phyloP scores from a whole-genome alignment of 495 filamentous ascomycete species.

The Staphylotrichum tortipilum region DNA sequence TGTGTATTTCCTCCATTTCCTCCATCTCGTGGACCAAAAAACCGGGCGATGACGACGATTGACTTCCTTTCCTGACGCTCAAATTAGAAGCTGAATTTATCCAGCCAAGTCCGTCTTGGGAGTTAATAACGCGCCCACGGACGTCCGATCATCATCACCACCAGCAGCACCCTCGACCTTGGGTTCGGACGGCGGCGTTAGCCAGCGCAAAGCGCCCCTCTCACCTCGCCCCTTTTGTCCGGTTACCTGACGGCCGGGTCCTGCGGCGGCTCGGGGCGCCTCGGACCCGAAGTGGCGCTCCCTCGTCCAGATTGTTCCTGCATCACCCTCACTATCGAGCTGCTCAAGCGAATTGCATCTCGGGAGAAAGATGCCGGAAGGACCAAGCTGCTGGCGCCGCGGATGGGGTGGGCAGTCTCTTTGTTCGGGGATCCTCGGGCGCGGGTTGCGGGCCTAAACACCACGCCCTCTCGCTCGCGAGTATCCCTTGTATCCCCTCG shows the following conservation, averaged over 20 bases:
- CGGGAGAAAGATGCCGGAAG: not conserved
- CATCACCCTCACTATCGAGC: slow-evolving; percentile 6
- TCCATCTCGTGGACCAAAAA: not conserved
- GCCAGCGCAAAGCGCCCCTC: not conserved
- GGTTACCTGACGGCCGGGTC: not conserved
- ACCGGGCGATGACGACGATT: not conserved
- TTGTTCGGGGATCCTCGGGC: not conserved
- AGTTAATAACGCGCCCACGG: slow-evolving; percentile 19
- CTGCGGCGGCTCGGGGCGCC: not conserved
- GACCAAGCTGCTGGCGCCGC: slow-evolving; percentile 3
- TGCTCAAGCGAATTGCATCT: not conserved
- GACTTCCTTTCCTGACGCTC: not conserved
- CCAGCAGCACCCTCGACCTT: slow-evolving; percentile 7
- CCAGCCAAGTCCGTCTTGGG: slow-evolving; percentile 17
- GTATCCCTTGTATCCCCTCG: no score
- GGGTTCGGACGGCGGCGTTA: not conserved
- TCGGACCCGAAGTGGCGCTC: slow-evolving; percentile 21
- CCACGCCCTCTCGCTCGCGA: not conserved
- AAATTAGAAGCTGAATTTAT: slow-evolving; percentile 20
- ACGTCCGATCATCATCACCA: slow-evolving; percentile 18
- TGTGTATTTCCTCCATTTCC: not conserved
- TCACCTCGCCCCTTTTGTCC: not conserved
- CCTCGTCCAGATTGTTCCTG: slow-evolving; percentile 20
- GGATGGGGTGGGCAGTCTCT: not conserved
- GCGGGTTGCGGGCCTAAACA: not conserved